Evolutionary conservation across 345 rosid species (phyloP).

Genomic region (Populus deltoides): DNA sequence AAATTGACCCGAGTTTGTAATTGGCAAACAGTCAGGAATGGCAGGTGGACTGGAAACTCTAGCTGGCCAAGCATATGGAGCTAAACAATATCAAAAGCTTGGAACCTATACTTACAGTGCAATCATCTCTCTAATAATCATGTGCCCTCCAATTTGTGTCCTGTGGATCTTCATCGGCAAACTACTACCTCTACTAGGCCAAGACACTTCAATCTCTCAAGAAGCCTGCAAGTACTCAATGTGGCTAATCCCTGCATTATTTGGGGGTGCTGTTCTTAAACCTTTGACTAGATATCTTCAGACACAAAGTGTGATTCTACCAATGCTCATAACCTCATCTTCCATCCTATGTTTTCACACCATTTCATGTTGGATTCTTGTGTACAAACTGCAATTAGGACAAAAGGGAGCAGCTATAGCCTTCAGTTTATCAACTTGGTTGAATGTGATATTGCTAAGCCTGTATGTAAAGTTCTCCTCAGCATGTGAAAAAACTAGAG

Average conservation of each 20-base stretch:
- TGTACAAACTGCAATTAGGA: slow-evolving; percentile 10
- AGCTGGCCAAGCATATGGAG: slow-evolving; percentile 27
- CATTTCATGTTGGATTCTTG: slow-evolving; percentile 3
- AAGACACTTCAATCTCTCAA: slow-evolving; percentile 7
- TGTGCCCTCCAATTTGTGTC: slow-evolving; percentile 12
- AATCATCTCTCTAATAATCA: slow-evolving; percentile 6
- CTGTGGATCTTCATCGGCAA: slow-evolving; percentile 19
- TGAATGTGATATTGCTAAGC: slow-evolving; percentile 3
- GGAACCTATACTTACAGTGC: slow-evolving; percentile 18
- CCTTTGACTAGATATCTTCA: slow-evolving; percentile 25
- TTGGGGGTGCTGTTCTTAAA: slow-evolving; percentile 15
- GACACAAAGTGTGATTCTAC: slow-evolving; percentile 14
- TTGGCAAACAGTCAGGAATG: slow-evolving; percentile 19
- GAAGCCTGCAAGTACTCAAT: slow-evolving; percentile 16
- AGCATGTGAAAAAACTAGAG: slow-evolving; percentile 12
- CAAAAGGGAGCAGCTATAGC: slow-evolving; percentile 14
- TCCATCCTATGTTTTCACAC: slow-evolving; percentile 2
- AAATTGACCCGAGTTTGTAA: not conserved
- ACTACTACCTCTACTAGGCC: slow-evolving; percentile 14
- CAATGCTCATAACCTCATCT: slow-evolving; percentile 18
- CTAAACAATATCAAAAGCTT: slow-evolving; percentile 21
- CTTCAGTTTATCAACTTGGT: slow-evolving; percentile 18
- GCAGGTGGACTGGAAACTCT: slow-evolving; percentile 23
- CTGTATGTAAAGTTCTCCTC: slow-evolving; percentile 9
- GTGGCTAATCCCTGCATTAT: slow-evolving; percentile 20